Base-by-base conservation (phyloP, 1,284 basidiomycete species). In the Stereum hirsutum region DNA sequence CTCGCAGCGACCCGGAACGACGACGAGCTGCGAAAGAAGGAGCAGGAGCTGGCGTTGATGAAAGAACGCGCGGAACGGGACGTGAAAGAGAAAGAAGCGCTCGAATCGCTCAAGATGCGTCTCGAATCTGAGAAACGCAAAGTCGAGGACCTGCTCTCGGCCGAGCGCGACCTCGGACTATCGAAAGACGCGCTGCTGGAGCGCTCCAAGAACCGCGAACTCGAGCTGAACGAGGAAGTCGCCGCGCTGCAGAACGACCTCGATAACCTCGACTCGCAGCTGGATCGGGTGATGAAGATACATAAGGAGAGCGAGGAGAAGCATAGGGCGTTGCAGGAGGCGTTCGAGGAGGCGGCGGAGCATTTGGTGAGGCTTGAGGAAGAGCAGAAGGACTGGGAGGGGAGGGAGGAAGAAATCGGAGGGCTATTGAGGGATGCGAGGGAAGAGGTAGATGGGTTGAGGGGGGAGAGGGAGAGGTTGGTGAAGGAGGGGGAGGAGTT, bases 1-100 rank as follows among this genome's bases (percentile, higher is more conserved):
- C 75, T 99, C 10, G 89, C 89, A 14, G 95, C 94, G 1, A 97
- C 95, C 2, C 72, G 92, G 19, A 87, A 82, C 50, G 95, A 99
- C 55, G 92, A 96, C 32, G 95, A 97, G 61, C 73, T 98, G 8
- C 77, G 86, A 24, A 76, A 78, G 59, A 95, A 96, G 61, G 89
- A 96, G 48, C 75, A 83, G 3, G 95, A 99, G 60, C 69, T 98
- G 21, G 70, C 77, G 1, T 65, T 92, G 34, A 76, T 83, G 43
- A 88, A 83, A 57, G 93, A 97, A 57, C 72, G 85, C 8, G 89
- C 89, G 0, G 89, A 93, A 57, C 76, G 86, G 21, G 93, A 96
- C 45, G 78, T 85, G 48, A 72, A 73, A 43, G 92, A 94, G 62
- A 77, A 80, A 43, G 81, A 84, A 52, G 77, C 78, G 5, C 58